Base-by-base conservation (phyloP, 1,284 basidiomycete genomes). In the Erythrobasidium hasegawianum region DNA sequence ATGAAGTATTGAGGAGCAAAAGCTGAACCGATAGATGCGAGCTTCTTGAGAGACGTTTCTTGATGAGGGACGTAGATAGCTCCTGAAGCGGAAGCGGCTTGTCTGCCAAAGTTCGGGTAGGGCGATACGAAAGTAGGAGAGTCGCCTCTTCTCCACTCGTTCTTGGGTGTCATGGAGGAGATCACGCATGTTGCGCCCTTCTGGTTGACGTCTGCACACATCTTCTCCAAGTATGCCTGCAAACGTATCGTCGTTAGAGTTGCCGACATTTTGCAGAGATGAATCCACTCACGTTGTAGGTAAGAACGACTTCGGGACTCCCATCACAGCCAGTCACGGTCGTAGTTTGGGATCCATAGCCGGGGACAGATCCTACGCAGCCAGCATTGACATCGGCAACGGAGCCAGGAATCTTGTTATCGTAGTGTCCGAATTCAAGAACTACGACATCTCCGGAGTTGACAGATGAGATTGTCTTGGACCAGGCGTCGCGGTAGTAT, bases 121-220 rank as follows among this genome's bases (percentile, higher is more conserved):
- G 55, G 55, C 9, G 62, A 65, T 22, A 55, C 54, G 26, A 57
- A 65, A 5, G 43, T 58, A 27, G 57, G 45, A 0, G 55, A 11
- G 2, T 47, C 49, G 41, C 49, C 62, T n/a, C 50, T 8, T 41
- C 56, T 65, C 40, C 41, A 65, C 27, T 65, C 55, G 62, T 58
- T 65, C 62, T 65, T 65, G 40, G 62, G 62, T 16, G 62, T 65
- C 2, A 65, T 27, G 2, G 62, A 65, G 7, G 62, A 29, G 38
- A 65, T 43, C 8, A 58, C 11, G 56, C 62, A 65, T n/a, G 56
- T 65, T 7, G 62, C 62, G 39, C 62, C 62, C 43, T 57, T 58
- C 27, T 39, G 55, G 27, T 57, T 39, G 45, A 53, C 62, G 11
- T 56, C 55, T 40, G 47, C 53, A 45, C 62, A 65, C 62, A 65